phyloP scores from a whole-genome alignment of 345 rosid species.

The Euphorbia peplus region DNA sequence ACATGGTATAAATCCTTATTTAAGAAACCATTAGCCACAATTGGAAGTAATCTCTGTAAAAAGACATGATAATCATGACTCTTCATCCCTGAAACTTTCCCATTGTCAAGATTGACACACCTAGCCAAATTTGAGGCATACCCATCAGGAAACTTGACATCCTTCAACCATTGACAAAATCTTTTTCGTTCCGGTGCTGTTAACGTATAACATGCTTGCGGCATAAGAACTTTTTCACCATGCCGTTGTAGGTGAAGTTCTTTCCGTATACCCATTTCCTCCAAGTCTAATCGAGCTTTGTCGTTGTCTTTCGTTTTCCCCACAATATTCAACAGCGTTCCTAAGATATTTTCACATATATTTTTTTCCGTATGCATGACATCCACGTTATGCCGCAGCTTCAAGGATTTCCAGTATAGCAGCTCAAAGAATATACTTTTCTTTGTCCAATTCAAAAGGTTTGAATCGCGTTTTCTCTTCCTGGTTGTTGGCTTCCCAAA shows the following conservation, averaged over 20 bases:
- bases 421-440: neutral
- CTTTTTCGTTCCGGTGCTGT: neutral
- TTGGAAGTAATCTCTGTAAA: neutral
- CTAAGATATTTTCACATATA: neutral
- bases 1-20: no score
- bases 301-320: neutral
- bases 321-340: neutral
- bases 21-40: neutral
- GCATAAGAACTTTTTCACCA: no score
- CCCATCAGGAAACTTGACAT: neutral
- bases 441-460: neutral
- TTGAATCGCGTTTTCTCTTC: neutral
- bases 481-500: neutral
- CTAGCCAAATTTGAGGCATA: neutral
- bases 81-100: neutral
- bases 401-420: neutral
- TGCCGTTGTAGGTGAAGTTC: neutral
- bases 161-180: neutral
- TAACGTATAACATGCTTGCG: neutral
- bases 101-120: neutral
- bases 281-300: neutral
- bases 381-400: neutral
- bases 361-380: neutral
- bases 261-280: neutral
- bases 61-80: constrained; percentile 5